Evolutionary conservation across 164 flowering plant genomes (phyloP), one percentile per base, ranked within the genome.

Genomic region (Chloranthus sessilifolius): DNA sequence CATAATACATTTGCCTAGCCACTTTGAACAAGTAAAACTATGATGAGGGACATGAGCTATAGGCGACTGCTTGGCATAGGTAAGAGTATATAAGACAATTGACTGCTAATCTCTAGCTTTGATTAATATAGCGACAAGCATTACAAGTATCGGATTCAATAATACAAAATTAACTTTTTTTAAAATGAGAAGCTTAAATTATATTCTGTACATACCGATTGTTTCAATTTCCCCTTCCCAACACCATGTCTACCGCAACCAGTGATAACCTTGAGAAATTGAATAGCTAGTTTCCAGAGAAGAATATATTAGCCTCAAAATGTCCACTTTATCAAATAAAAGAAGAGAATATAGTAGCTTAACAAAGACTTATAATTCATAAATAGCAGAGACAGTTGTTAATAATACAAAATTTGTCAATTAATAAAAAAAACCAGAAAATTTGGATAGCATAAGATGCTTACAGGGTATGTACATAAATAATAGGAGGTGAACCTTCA

Each of bases 211-310:
- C 81, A 43, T 79, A 90, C 98, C 77, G 95, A 76, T 55, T 76
- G 72, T 59, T 90, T 90, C 48, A 90, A 57, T 65, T 72, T 81
- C 28, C 89, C 80, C 68, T 69, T 82, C 23, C 91, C 94, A 15
- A 73, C 37, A 46, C 91, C 90, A 60, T 78, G 83, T 10, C 74
- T 47, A 35, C 98, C 98, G 61, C 83, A 81, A 59, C 98, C 98
- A 40, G 98, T 90, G 39, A 90, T 86, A 44, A 87, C 88, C 69
- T 81, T 76, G 53, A 90, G 77, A 56, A 41, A 60, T 52, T 67
- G 82, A 64, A 90, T 69, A 43, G 98, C 98, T 90, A 60, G 34
- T n/a, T n/a, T n/a, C n/a, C n/a, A n/a, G n/a, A n/a, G n/a, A n/a
- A n/a, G n/a, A n/a, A n/a, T n/a, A n/a, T n/a, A n/a, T n/a, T n/a